Conservation (phyloP, 2,329 filamentous ascomycete genomes). For the Curvularia verruculosa region DNA sequence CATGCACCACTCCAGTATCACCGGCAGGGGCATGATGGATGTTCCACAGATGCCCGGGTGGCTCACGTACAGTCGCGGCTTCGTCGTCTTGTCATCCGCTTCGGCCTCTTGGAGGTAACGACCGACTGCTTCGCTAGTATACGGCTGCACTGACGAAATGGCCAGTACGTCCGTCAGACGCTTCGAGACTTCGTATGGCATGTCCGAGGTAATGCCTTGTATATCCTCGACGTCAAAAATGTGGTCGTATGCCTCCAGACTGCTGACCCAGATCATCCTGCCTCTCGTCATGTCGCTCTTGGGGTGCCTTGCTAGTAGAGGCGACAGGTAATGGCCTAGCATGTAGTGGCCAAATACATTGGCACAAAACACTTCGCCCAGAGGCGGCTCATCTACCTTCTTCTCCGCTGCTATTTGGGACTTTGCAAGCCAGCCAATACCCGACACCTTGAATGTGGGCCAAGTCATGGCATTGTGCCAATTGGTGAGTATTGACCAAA, state of each 20-base stretch:
- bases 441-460: slow-evolving; percentile 75
- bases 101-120: slow-evolving; percentile 31
- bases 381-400: slow-evolving; percentile 57
- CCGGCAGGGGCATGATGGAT: slow-evolving; percentile 75
- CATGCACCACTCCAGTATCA: slow-evolving; percentile 74
- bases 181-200: slow-evolving; percentile 86
- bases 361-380: slow-evolving; percentile 86
- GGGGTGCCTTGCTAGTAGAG: slow-evolving; percentile 66
- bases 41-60: slow-evolving; percentile 90
- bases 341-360: slow-evolving; percentile 97
- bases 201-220: slow-evolving; percentile 68
- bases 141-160: slow-evolving; percentile 73
- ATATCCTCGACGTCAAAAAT: slow-evolving; percentile 72
- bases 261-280: slow-evolving; percentile 86
- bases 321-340: slow-evolving; percentile 78
- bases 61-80: slow-evolving; percentile 73
- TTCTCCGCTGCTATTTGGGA: slow-evolving; percentile 55
- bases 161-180: slow-evolving; percentile 82
- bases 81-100: slow-evolving; percentile 22
- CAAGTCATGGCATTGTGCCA: slow-evolving; percentile 73
- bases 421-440: slow-evolving; percentile 60
- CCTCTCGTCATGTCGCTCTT: slow-evolving; percentile 54
- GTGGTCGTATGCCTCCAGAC: slow-evolving; percentile 70
- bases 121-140: slow-evolving; percentile 58
- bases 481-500: slow-evolving; percentile 65